phyloP scores from a whole-genome alignment of 306 rosid genomes.

The Cucurbita ficifolia region DNA sequence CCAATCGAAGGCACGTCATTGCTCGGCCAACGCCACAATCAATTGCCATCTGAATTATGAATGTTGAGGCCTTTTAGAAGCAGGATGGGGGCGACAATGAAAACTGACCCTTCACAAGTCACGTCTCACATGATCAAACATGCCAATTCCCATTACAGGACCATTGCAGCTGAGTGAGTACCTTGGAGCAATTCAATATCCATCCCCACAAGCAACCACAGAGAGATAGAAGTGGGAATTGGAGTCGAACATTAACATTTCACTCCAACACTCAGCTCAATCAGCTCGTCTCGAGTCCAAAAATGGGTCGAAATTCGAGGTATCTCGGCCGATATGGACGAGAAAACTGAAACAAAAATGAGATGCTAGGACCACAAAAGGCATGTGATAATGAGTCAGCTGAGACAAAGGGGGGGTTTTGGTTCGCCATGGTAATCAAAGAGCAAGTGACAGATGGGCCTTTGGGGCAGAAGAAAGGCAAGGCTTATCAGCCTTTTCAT shows the following conservation, averaged over 20 bases:
- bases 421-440: background rate
- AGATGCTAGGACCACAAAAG: background rate
- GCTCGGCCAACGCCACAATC: background rate
- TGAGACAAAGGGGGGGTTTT: conserved; percentile 1
- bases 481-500: background rate
- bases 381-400: background rate
- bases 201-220: background rate
- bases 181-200: background rate
- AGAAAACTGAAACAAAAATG: background rate
- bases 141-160: background rate
- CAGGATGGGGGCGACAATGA: background rate
- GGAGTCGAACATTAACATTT: background rate
- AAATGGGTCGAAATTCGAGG: background rate
- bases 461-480: background rate
- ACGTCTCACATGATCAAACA: conserved; percentile 1
- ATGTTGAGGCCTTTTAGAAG: conserved; percentile 1
- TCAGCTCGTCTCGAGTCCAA: background rate
- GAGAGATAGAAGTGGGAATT: background rate
- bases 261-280: background rate
- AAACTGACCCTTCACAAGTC: background rate
- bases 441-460: background rate
- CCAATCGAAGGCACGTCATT: background rate
- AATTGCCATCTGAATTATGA: background rate
- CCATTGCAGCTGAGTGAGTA: background rate
- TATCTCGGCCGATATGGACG: background rate